Base-by-base conservation (phyloP, 768 basidiomycete genomes). In the Phaeolepiota aurea region DNA sequence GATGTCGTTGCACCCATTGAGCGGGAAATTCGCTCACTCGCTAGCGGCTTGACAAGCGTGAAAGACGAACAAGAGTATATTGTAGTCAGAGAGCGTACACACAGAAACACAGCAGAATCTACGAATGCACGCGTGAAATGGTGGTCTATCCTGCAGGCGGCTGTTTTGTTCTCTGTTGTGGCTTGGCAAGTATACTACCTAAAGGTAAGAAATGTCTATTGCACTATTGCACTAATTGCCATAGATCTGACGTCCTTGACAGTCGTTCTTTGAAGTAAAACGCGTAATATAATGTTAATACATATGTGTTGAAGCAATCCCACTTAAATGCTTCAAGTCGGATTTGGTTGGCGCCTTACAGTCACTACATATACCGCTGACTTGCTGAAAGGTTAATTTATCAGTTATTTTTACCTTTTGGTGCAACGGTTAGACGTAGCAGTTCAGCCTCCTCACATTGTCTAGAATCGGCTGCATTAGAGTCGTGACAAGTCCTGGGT, bases 11-110 rank as follows among this genome's bases (percentile, higher is more conserved):
- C 94, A 7, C 96, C 96, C 4, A 89, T 99, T 38, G 96, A 99
- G 59, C 80, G 86, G 43, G 94, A 98, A 71, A 93, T 98, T 47
- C 82, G 96, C 16, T 66, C 75, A 20, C 66, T 99, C 19, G 79
- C 88, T 11, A 76, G 78, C 40, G 90, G 84, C 5, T 65, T 98
- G 37, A 75, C 84, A 42, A 66, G 87, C 7, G 92, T 99, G 49
- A 97, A 97, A 66, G 96, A 99, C 54, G 96, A 99, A 59, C 94
- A 98, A 58, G 96, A 98, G 62, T 99, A 99, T 63, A 92, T 99
- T 47, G 87, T 94, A 21, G 82, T 98, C 20, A 77, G 96, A 37
- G 96, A 99, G 62, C 74, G 76, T 44, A 82, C 82, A 31, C 96
- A 99, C 61, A 73, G 96, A 41, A 89, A 98, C 59, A 99, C 96